Percentiles rank a stretch among this genome's conserved stretches.
These are phyloP conservation scores for Mycena haematopus DNA, from an alignment of 768 basidiomycete genomes.

Conservation along the genomic window DNA sequence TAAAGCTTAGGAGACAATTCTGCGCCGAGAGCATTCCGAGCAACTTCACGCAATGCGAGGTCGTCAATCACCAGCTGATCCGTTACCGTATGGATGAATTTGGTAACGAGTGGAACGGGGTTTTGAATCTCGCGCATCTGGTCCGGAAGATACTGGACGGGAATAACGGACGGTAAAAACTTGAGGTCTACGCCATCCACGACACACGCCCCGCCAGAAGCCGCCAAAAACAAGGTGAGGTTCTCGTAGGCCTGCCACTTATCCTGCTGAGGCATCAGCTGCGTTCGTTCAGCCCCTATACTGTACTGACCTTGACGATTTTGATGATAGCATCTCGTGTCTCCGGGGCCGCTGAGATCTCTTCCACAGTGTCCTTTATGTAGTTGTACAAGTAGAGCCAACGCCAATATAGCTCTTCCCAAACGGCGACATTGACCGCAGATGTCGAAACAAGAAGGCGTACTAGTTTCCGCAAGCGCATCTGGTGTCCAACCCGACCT, in stretches of 20 bases:
- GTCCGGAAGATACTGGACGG: constrained; percentile 68
- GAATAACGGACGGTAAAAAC: constrained; percentile 61
- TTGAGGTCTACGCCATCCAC: constrained; percentile 56
- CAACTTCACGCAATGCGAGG: constrained; percentile 74
- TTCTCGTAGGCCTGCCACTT: constrained; percentile 86
- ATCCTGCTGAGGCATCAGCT: constrained; percentile 52
- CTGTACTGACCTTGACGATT: constrained; percentile 15
- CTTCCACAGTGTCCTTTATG: constrained; percentile 48
- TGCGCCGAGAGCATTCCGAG: constrained; percentile 78
- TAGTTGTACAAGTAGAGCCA: constrained; percentile 73
- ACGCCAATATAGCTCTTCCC: constrained; percentile 83
- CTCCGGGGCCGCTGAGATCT: constrained; percentile 37
- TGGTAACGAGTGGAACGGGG: constrained; percentile 62
- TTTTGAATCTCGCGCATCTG: constrained; percentile 69
- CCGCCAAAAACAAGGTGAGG: constrained; percentile 76
- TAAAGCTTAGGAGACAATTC: constrained; percentile 80
- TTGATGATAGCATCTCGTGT: constrained; percentile 35
- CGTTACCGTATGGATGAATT: constrained; percentile 74
- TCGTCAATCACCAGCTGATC: constrained; percentile 69
- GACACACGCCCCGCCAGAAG: constrained; percentile 71
- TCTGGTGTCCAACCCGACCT: constrained; percentile 85
- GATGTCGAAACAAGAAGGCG: constrained; percentile 67
- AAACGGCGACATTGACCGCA: constrained; percentile 76
- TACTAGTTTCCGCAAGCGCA: constrained; percentile 75
- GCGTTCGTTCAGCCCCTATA: not conserved